Percentiles rank a stretch among this genome's conserved stretches.
Conservation (phyloP, 495 filamentous ascomycete species). For the Monascus purpureus region DNA sequence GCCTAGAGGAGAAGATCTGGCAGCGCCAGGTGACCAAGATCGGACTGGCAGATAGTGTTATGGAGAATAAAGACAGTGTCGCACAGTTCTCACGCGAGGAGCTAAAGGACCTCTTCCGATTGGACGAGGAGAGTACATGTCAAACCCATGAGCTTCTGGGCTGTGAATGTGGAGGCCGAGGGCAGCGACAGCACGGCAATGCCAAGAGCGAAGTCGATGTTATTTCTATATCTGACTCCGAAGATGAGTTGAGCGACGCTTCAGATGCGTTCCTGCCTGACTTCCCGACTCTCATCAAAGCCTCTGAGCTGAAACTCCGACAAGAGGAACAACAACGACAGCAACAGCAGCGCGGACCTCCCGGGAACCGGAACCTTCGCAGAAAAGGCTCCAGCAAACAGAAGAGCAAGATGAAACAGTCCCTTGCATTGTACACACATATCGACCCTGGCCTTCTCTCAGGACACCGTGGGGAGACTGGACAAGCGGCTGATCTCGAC, state of each 20-base stretch:
- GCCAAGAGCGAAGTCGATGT: conserved; percentile 10
- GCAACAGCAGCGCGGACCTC: conserved; percentile 17
- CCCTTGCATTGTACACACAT: conserved; percentile 54
- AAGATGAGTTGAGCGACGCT: conserved; percentile 21
- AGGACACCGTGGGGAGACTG: not conserved
- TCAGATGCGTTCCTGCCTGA: conserved; percentile 23
- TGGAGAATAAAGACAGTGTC: conserved; percentile 46
- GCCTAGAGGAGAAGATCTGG: conserved; percentile 72
- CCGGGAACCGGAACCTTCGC: conserved; percentile 1
- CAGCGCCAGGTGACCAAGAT: conserved; percentile 69
- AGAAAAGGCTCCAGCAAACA: conserved; percentile 7
- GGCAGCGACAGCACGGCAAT: conserved; percentile 10
- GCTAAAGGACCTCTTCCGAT: conserved; percentile 54
- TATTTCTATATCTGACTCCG: conserved; percentile 11
- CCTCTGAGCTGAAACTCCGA: conserved; percentile 42
- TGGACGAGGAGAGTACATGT: conserved; percentile 41
- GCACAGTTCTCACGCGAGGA: conserved; percentile 54
- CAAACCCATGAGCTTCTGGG: conserved; percentile 60
- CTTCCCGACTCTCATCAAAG: conserved; percentile 34
- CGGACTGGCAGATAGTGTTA: conserved; percentile 52
- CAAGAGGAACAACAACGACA: conserved; percentile 40
- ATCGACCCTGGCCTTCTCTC: conserved; percentile 39
- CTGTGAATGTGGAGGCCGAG: conserved; percentile 51
- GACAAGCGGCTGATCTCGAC: conserved; percentile 13
- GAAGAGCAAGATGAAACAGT: conserved; percentile 37